Percentiles rank a stretch among this genome's conserved stretches.
Conservation (phyloP, 495 filamentous ascomycete species). For the Parachaetomium inaequale region DNA sequence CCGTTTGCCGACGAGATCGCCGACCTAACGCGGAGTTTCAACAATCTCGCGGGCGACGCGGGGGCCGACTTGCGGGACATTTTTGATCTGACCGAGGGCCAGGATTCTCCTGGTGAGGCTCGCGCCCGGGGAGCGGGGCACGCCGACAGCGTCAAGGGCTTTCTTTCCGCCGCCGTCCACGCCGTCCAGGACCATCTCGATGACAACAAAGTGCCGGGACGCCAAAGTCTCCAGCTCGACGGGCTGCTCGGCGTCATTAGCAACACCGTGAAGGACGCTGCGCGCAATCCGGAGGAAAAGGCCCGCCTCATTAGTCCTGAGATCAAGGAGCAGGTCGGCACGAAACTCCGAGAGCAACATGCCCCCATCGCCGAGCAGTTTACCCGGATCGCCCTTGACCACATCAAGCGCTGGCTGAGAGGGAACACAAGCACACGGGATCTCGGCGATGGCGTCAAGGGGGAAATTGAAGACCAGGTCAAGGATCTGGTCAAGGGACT, state of each 20-base stretch:
- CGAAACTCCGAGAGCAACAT: slow-evolving; percentile 31
- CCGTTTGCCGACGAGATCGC: slow-evolving; percentile 38
- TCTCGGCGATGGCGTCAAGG: slow-evolving; percentile 35
- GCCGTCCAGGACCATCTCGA: slow-evolving; percentile 32
- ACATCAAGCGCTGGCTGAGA: slow-evolving; percentile 36
- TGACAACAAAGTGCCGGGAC: slow-evolving; percentile 16
- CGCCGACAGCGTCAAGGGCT: slow-evolving; percentile 20
- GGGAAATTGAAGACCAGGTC: slow-evolving; percentile 37
- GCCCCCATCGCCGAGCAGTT: slow-evolving; percentile 36
- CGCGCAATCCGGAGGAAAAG: slow-evolving; percentile 35
- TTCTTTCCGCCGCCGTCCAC: slow-evolving; percentile 34
- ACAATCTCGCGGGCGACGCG: slow-evolving; percentile 26
- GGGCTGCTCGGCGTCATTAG: slow-evolving; percentile 34
- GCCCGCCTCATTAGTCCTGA: slow-evolving; percentile 36
- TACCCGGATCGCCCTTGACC: slow-evolving; percentile 34
- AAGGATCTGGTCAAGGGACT: slow-evolving; percentile 37
- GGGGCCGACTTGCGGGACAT: slow-evolving; percentile 36
- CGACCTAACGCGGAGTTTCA: slow-evolving; percentile 30
- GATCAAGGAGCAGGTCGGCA: slow-evolving; percentile 34
- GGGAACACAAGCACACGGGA: slow-evolving; percentile 36
- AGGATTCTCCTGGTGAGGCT: neutral
- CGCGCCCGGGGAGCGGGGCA: slow-evolving; percentile 17
- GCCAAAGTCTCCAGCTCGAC: slow-evolving; percentile 31
- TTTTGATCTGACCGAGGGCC: slow-evolving; percentile 31
- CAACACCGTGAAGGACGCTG: slow-evolving; percentile 33